phyloP scores from a whole-genome alignment of 2,329 filamentous ascomycete genomes.

The Fusarium drepaniforme region DNA sequence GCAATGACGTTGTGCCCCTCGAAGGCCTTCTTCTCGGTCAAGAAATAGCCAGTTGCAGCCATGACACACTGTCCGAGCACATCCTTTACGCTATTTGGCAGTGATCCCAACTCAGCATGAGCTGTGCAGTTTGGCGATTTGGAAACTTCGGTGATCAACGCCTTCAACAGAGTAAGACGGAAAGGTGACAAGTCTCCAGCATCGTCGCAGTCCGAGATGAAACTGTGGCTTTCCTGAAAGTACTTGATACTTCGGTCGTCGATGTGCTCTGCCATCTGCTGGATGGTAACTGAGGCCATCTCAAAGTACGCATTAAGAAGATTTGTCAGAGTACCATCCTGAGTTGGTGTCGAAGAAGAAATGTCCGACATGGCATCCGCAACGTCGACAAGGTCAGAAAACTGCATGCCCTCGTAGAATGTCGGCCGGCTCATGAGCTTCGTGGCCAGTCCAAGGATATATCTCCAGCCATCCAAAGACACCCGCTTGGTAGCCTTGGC shows the following conservation, averaged over 20 bases:
- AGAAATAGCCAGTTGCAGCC: conserved; percentile 42
- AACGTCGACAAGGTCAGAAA: conserved; percentile 50
- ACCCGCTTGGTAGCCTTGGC: conserved; percentile 43
- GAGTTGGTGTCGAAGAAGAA: conserved; percentile 37
- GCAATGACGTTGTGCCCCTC: conserved; percentile 35
- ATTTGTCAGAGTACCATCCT: conserved; percentile 47
- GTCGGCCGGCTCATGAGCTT: conserved; percentile 65
- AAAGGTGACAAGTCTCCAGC: conserved; percentile 45
- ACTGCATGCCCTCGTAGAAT: conserved; percentile 62
- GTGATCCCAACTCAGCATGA: conserved; percentile 38
- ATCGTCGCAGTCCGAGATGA: conserved; percentile 42
- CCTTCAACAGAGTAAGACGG: conserved; percentile 52
- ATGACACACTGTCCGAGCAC: conserved; percentile 45
- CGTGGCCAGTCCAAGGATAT: conserved; percentile 58
- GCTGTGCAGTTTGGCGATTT: conserved; percentile 44
- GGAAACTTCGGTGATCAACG: conserved; percentile 45
- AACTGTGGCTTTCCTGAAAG: conserved; percentile 47
- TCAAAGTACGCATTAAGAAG: conserved; percentile 49
- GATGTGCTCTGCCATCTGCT: conserved; percentile 58
- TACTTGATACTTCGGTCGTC: conserved; percentile 58
- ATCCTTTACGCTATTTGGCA: conserved; percentile 43
- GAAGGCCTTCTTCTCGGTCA: conserved; percentile 48
- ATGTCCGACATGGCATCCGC: conserved; percentile 49
- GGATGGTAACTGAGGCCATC: conserved; percentile 50
- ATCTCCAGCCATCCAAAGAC: conserved; percentile 49